Evolutionary conservation across 495 filamentous ascomycete genomes (phyloP), one percentile per base, ranked within the genome.

Genomic region (Aspergillus cavernicola): DNA sequence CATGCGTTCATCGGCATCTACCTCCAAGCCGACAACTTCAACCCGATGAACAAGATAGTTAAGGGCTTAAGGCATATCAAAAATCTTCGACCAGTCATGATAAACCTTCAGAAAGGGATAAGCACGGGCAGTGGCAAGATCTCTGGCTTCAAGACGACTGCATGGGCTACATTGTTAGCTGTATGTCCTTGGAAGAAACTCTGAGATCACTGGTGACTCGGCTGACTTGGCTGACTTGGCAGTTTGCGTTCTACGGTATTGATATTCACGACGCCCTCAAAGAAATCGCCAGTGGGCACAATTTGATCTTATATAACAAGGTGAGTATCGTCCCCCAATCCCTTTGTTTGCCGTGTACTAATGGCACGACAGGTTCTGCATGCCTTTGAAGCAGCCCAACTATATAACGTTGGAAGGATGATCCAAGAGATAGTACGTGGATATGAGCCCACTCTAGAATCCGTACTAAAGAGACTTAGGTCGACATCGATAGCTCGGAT

Each of bases 401-500:
- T 96, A 4, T 73, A 83, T 23, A 66, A 74, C 45, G 70, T 95
- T 18, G 88, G 89, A 1, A 74, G 83, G 43, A 74, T 82, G 58
- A 90, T 97, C 35, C 79, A 79, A 22, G 80, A 86, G 35, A 85
- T 85, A 32, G 78, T 80, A 43, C 52, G 69, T 43, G 12, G 2
- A 36, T 9, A 29, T 15, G 26, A 10, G 2, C 18, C 11, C 20
- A n/a, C 16, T 13, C 20, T 1, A 19, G 1, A n/a, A 42, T 7
- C 9, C 5, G 33, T 12, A 19, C 29, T 31, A 10, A 46, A 55
- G 66, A 37, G 66, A 7, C 26, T 3, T 43, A 83, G 79, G 82
- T 98, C 39, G 90, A 97, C 64, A 92, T 96, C 57, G 80, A 91
- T 44, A 79, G 83, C 43, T 92, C 91, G 4, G 80, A 80, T 26